phyloP scores from a whole-genome alignment of 2,329 filamentous ascomycete species.

The Phyllosticta citribraziliensis region DNA sequence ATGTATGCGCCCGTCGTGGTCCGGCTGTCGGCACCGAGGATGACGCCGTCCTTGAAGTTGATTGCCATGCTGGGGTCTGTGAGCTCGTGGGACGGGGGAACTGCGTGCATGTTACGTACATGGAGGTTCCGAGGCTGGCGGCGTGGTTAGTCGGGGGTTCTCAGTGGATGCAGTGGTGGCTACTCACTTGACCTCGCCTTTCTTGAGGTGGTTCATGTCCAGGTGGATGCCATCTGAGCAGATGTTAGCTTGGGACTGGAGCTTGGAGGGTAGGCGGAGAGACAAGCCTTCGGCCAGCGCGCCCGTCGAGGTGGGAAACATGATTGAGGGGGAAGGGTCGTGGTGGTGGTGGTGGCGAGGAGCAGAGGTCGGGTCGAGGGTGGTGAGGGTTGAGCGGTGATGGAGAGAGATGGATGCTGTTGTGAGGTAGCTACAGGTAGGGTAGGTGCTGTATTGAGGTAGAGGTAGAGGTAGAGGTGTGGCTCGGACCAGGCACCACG shows the following conservation, averaged over 20 bases:
- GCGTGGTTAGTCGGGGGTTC: conserved; percentile 1
- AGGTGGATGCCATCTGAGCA: conserved; percentile 90
- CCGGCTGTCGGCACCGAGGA: conserved; percentile 93
- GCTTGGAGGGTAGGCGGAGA: background rate
- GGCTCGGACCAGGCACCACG: conserved; percentile 4
- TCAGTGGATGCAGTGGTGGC: background rate
- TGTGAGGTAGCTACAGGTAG: background rate
- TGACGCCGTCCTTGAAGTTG: conserved; percentile 97
- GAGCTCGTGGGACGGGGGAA: conserved; percentile 13
- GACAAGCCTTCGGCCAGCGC: conserved; percentile 29
- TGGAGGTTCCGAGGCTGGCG: conserved; percentile 83
- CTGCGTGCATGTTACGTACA: conserved; percentile 48
- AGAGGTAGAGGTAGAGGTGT: background rate
- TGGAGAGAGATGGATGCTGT: background rate
- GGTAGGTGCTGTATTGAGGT: too few relatives aligned
- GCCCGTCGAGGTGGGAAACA: conserved; percentile 18
- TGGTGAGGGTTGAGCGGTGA: background rate
- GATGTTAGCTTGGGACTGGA: conserved; percentile 17
- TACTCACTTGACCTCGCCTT: conserved; percentile 94
- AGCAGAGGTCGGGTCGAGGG: background rate
- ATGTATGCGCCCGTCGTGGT: conserved; percentile 98
- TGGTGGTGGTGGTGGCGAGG: background rate
- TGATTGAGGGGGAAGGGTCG: conserved; percentile 1
- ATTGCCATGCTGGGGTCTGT: conserved; percentile 72
- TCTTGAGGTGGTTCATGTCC: conserved; percentile 98